Conservation (phyloP, 768 basidiomycete species). For the Nidularia pulvinata region DNA sequence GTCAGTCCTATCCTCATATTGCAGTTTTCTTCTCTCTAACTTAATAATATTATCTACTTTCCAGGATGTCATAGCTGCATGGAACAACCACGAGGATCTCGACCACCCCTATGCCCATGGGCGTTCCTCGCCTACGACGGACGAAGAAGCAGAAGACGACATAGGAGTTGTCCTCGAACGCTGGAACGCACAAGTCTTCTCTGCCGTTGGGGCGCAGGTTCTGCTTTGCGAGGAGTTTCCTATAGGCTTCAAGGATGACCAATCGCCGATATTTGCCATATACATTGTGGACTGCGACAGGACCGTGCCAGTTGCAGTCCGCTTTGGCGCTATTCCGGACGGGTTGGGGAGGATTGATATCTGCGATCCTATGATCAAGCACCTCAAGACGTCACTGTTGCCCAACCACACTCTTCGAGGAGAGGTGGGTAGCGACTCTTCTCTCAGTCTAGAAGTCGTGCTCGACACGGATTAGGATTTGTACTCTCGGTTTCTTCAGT, state of each 20-base stretch:
- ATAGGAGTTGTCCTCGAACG: conserved; percentile 6
- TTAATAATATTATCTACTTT: neutral
- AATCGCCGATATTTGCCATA: conserved; percentile 16
- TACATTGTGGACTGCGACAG: conserved; percentile 16
- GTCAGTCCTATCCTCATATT: neutral
- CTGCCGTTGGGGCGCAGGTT: conserved; percentile 2
- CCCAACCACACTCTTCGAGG: neutral
- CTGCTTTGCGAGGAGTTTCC: conserved; percentile 11
- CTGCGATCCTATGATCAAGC: conserved; percentile 8
- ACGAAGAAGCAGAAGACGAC: conserved; percentile 12
- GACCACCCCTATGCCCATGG: neutral
- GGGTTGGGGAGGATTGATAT: conserved; percentile 16
- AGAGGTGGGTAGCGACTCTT: neutral
- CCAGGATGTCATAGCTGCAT: neutral
- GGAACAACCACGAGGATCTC: neutral
- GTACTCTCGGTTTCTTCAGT: neutral
- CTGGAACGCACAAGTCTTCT: conserved; percentile 6
- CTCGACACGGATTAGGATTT: neutral
- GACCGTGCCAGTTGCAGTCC: conserved; percentile 8
- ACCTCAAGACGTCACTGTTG: neutral
- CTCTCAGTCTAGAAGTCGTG: neutral
- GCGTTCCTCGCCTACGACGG: neutral
- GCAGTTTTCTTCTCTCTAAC: neutral
- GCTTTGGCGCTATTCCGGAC: conserved; percentile 14
- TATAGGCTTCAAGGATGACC: conserved; percentile 8